These are phyloP conservation scores for Lotmaria passim DNA, from an alignment of 208 protist species.

Conservation along the genomic window DNA sequence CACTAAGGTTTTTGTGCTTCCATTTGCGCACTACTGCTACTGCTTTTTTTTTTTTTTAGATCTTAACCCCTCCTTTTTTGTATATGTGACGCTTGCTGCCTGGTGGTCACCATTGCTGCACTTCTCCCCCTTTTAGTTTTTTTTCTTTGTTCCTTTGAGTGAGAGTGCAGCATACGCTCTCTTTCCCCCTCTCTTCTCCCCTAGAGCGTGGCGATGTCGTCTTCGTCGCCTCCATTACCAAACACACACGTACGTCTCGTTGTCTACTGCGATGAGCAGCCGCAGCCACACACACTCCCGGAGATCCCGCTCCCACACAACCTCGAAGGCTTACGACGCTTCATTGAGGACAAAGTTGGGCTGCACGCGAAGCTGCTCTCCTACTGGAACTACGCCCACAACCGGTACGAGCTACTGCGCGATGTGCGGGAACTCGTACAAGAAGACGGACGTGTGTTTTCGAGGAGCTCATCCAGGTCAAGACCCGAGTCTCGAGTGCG, in stretches of 20 bases:
- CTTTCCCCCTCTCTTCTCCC: not conserved
- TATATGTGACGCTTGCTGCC: too few relatives aligned
- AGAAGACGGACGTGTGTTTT: not conserved
- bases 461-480: not conserved
- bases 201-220: not conserved
- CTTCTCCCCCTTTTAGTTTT: too few relatives aligned
- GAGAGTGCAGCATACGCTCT: not conserved
- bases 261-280: conserved; percentile 45
- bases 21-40: not conserved
- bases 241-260: conserved; percentile 35
- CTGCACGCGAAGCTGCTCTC: conserved; percentile 46
- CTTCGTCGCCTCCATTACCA: not conserved
- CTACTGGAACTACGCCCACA: conserved; percentile 55
- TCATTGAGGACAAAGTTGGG: conserved; percentile 33
- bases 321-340: conserved; percentile 27
- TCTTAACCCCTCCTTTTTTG: too few relatives aligned
- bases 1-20: not conserved
- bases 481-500: not conserved
- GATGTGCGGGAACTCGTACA: conserved; percentile 35
- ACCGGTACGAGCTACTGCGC: conserved; percentile 51
- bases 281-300: conserved; percentile 22
- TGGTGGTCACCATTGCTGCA: too few relatives aligned
- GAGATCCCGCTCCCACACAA: conserved; percentile 19
- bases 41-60: not conserved
- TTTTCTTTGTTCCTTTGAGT: not conserved